Percentiles rank a stretch among this genome's conserved stretches.
Evolutionary conservation across 441 rosid genomes (phyloP).

Genomic region (Adansonia madagascariensis): DNA sequence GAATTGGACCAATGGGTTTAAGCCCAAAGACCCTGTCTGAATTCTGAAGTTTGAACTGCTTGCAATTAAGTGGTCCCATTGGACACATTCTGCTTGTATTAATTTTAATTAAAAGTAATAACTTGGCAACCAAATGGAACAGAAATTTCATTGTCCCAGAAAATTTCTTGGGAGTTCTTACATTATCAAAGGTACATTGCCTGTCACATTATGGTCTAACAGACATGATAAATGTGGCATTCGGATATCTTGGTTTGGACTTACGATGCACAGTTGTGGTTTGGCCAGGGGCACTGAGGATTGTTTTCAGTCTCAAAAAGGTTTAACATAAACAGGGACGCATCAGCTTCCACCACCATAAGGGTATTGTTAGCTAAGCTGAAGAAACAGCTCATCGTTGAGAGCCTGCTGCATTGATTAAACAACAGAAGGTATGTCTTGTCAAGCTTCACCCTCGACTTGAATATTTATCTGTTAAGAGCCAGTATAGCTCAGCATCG

Average conservation of each 20-base stretch:
- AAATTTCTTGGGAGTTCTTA: background rate
- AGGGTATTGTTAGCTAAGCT: conserved; percentile 44
- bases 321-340: conserved; percentile 52
- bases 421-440: conserved; percentile 61
- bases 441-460: conserved; percentile 63
- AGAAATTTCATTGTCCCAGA: background rate
- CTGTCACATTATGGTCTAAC: too few species aligned
- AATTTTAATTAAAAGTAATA: background rate
- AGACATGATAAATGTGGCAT: too few species aligned
- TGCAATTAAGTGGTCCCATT: background rate
- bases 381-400: conserved; percentile 48
- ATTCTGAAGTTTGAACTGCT: background rate
- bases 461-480: conserved; percentile 48
- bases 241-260: too few species aligned
- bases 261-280: too few species aligned
- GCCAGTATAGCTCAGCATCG: too few species aligned
- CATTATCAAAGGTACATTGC: too few species aligned
- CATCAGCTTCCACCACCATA: conserved; percentile 65
- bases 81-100: background rate
- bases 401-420: conserved; percentile 70
- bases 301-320: too few species aligned
- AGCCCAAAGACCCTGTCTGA: too few species aligned
- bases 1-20: too few species aligned
- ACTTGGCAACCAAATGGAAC: background rate
- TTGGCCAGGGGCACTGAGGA: too few species aligned